phyloP scores from a whole-genome alignment of 768 basidiomycete species.

The Leccinum fibrillosum region DNA sequence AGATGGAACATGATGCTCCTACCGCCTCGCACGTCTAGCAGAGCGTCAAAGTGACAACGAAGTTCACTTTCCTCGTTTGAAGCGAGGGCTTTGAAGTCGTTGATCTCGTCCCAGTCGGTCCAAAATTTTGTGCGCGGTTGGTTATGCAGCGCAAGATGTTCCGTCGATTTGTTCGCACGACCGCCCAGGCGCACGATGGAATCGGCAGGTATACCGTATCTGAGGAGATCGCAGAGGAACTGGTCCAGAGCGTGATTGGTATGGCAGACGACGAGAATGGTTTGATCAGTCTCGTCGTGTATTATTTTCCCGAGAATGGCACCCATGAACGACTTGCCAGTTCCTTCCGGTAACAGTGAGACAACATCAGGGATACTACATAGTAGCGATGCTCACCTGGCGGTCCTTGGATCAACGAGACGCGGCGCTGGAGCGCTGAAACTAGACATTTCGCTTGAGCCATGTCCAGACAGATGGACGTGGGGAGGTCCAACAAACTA shows the following conservation, averaged over 20 bases:
- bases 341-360: constrained; percentile 40
- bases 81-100: constrained; percentile 28
- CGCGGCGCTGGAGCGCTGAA: constrained; percentile 47
- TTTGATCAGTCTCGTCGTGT: constrained; percentile 42
- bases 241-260: constrained; percentile 75
- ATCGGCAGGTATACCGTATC: constrained; percentile 48
- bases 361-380: neutral
- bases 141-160: constrained; percentile 39
- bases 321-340: constrained; percentile 72
- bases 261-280: constrained; percentile 64
- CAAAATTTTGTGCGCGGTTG: neutral
- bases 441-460: constrained; percentile 48
- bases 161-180: constrained; percentile 47
- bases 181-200: constrained; percentile 56
- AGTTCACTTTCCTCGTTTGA: constrained; percentile 32
- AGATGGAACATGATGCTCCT: constrained; percentile 38
- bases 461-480: constrained; percentile 44
- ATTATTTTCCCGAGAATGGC: constrained; percentile 58
- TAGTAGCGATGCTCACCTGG: constrained; percentile 44
- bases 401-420: constrained; percentile 68
- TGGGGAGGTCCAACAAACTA: constrained; percentile 32
- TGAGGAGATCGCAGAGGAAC: constrained; percentile 57
- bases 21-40: constrained; percentile 30
- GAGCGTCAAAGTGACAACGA: neutral
- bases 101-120: constrained; percentile 10